Percentiles rank a stretch among this genome's conserved stretches.
These are phyloP conservation scores for Teratosphaeria epicoccoides DNA, from an alignment of 2,329 filamentous ascomycete species.

Conservation along the genomic window DNA sequence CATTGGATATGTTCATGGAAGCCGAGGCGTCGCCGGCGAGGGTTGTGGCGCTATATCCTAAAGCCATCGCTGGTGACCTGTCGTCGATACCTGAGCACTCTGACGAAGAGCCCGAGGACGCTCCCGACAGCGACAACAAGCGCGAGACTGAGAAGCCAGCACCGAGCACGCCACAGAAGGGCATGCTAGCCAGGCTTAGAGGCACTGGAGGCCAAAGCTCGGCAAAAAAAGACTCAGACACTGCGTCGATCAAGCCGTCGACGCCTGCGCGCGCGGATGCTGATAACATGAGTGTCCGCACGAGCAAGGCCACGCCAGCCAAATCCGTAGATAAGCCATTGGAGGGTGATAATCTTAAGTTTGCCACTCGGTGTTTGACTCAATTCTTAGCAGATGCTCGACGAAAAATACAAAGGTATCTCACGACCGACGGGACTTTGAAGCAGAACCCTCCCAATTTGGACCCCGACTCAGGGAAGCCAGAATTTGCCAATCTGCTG, in stretches of 20 bases:
- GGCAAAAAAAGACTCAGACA: constrained; percentile 39
- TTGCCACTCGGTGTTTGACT: constrained; percentile 71
- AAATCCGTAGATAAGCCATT: constrained; percentile 46
- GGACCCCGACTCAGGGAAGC: constrained; percentile 32
- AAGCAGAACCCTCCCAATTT: constrained; percentile 42
- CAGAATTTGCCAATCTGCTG: constrained; percentile 34
- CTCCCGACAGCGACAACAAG: constrained; percentile 2
- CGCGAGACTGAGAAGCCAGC: constrained; percentile 21
- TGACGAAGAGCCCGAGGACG: constrained; percentile 30
- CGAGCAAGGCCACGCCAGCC: constrained; percentile 27
- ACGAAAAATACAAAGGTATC: constrained; percentile 49
- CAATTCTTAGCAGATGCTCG: constrained; percentile 83
- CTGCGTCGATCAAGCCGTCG: constrained; percentile 50
- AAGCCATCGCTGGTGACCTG: constrained; percentile 69
- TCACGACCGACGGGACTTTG: constrained; percentile 48
- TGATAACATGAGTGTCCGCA: constrained; percentile 45
- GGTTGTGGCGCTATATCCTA: constrained; percentile 76
- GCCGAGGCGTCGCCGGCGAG: constrained; percentile 82
- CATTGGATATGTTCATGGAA: constrained; percentile 83
- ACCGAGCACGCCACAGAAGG: constrained; percentile 23
- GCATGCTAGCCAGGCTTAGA: constrained; percentile 38
- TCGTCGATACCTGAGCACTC: constrained; percentile 47
- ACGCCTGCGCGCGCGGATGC: constrained; percentile 39
- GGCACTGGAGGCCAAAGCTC: constrained; percentile 22
- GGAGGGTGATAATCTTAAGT: constrained; percentile 72